Evolutionary conservation across 2,329 filamentous ascomycete species (phyloP).

Genomic region (Fusarium torulosum): DNA sequence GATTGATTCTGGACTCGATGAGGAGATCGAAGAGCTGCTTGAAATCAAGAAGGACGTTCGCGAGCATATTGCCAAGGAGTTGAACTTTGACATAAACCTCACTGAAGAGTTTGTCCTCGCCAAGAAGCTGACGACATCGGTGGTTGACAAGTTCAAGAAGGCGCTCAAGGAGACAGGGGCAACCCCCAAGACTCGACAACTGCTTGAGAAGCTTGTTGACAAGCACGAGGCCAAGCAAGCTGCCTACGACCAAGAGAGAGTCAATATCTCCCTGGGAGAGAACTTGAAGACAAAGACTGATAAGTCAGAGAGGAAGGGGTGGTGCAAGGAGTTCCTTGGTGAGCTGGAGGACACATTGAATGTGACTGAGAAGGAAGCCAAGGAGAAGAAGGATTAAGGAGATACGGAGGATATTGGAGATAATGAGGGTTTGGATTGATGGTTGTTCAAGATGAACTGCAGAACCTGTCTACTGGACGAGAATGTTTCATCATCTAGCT

Average conservation of each 20-base stretch:
- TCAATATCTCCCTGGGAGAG: background rate
- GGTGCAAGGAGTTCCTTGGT: slow-evolving; percentile 24
- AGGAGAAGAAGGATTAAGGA: background rate
- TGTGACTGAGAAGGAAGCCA: background rate
- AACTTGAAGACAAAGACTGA: slow-evolving; percentile 12
- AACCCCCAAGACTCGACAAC: background rate
- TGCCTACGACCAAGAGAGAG: background rate
- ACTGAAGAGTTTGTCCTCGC: slow-evolving; percentile 1
- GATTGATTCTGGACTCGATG: background rate
- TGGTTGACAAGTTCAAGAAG: slow-evolving; percentile 6
- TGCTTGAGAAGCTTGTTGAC: background rate
- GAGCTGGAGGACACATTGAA: background rate
- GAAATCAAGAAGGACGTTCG: background rate
- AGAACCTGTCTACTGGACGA: background rate
- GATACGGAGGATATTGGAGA: background rate
- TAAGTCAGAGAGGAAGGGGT: slow-evolving; percentile 22
- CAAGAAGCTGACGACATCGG: background rate
- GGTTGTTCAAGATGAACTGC: background rate
- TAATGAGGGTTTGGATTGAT: background rate
- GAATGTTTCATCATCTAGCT: background rate
- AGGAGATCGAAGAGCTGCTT: background rate
- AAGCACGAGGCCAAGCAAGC: background rate
- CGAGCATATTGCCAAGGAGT: background rate
- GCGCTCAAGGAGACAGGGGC: background rate
- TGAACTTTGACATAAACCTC: background rate